Percentiles rank a stretch among this genome's conserved stretches.
Conservation (phyloP, 2,329 filamentous ascomycete genomes). For the Fonsecaea nubica region DNA sequence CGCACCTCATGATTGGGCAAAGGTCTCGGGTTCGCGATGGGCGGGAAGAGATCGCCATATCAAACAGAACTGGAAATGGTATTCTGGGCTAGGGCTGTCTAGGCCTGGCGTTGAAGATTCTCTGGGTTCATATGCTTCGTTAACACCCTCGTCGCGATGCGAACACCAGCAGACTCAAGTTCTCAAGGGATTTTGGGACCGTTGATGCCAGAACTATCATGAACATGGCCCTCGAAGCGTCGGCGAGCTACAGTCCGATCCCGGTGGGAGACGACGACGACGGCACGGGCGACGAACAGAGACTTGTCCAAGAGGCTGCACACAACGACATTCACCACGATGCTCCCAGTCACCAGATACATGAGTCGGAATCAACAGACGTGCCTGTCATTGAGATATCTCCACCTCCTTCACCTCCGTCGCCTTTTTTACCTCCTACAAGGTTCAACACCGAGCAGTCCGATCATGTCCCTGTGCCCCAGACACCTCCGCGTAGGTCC, state of each 20-base stretch:
- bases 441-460: neutral
- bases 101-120: neutral
- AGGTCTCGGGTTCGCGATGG: neutral
- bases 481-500: constrained; percentile 19
- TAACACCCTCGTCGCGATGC: neutral
- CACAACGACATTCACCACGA: neutral
- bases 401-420: constrained; percentile 7
- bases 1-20: neutral
- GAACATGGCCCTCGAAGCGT: constrained; percentile 2
- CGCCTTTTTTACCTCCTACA: constrained; percentile 2
- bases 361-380: neutral
- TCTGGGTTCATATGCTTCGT: neutral
- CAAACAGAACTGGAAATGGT: neutral
- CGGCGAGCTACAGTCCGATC: constrained; percentile 9
- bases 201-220: neutral
- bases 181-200: neutral
- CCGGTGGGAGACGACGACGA: constrained; percentile 13
- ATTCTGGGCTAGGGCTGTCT: neutral
- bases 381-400: constrained; percentile 18
- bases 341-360: neutral
- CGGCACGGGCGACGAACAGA: neutral
- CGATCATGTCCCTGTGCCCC: constrained; percentile 3
- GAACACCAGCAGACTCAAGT: neutral
- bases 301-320: neutral
- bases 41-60: neutral